Base-by-base conservation (phyloP, 2,329 filamentous ascomycete species). In the Fusarium sp. region DNA sequence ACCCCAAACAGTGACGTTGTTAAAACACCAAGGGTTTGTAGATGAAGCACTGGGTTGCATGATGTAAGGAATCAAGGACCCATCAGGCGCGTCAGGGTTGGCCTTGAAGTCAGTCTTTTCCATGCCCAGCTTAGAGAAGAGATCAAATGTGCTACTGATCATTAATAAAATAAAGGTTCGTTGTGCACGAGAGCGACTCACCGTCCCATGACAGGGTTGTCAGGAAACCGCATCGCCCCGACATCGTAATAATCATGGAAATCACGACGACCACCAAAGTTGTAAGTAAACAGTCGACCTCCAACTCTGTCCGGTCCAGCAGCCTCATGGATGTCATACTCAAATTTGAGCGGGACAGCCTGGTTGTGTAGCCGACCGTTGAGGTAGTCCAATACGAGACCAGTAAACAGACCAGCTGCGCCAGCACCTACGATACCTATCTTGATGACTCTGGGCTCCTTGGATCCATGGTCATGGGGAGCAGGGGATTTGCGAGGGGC, bases 141-240 rank as follows among this genome's bases (percentile, higher is more conserved):
- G 15, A 26, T 57, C 57, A 15, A 73, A 73, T 10, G 63, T 73
- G 32, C 70, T 73, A 4, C 3, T 19, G 0, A 1, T 8, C 9
- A 7, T 17, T 5, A 51, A 43, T 1, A 20, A 17, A 10, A 6
- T 5, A 13, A 9, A 1, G 14, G 15, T 8, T 0, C 11, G 4
- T 2, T 5, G 17, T 26, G 19, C 22, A 2, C 5, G 14, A 2
- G 8, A 2, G 15, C 2, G n/a, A 37, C 56, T 15, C 8, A 67
- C 71, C 68, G 64, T 14, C 56, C 62, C 71, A 73, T 74, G 24
- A 71, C 58, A 3, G 45, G 26, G n/a, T 75, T 80, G 7, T 79
- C 69, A 0, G 79, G 80, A 39, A 79, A 81, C 6, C 80, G 62
- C 80, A 82, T 82, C 0, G 80, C 80, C 5, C 79, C 80, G 8